Percentiles rank a stretch among this genome's conserved stretches.
These are phyloP conservation scores for Claviceps sp. DNA, from an alignment of 2,329 filamentous ascomycete genomes.

Conservation along the genomic window DNA sequence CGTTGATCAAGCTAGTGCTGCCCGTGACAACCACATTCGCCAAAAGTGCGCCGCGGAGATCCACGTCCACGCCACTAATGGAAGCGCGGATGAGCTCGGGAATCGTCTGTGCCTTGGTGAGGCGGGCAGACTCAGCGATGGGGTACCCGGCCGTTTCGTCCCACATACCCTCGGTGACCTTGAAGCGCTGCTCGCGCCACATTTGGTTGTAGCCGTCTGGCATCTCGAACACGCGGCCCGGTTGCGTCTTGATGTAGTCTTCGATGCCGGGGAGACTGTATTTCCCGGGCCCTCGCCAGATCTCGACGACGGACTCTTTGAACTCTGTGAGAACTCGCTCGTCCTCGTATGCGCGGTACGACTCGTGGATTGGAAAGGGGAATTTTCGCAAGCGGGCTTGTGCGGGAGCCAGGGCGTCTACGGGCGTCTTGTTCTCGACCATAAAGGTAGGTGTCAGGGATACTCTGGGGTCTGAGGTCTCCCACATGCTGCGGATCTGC, in stretches of 20 bases:
- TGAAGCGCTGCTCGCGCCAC: slow-evolving; percentile 80
- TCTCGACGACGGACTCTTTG: slow-evolving; percentile 93
- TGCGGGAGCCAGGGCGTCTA: slow-evolving; percentile 71
- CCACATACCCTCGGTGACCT: slow-evolving; percentile 79
- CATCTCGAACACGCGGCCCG: slow-evolving; percentile 88
- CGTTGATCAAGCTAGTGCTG: slow-evolving; percentile 73
- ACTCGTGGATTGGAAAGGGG: slow-evolving; percentile 44
- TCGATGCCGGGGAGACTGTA: slow-evolving; percentile 56
- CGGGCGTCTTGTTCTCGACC: slow-evolving; percentile 73
- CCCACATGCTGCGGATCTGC: slow-evolving; percentile 74
- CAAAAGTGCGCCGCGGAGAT: slow-evolving; percentile 70
- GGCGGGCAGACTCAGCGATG: slow-evolving; percentile 28
- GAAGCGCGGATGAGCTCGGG: slow-evolving; percentile 69
- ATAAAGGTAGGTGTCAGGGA: slow-evolving; percentile 75
- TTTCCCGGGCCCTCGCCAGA: slow-evolving; percentile 71
- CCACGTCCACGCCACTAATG: slow-evolving; percentile 72
- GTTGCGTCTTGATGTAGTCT: slow-evolving; percentile 58
- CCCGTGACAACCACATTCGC: slow-evolving; percentile 89
- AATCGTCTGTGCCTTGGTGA: slow-evolving; percentile 64
- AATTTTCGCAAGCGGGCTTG: slow-evolving; percentile 66
- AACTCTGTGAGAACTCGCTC: slow-evolving; percentile 89
- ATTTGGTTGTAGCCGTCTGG: slow-evolving; percentile 93
- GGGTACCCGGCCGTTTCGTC: slow-evolving; percentile 65
- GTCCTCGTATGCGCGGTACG: slow-evolving; percentile 75
- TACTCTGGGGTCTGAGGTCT: slow-evolving; percentile 52